Percentiles rank a stretch among this genome's conserved stretches.
Evolutionary conservation across 73 alveolate species (phyloP).

Genomic region (Urostyla sp.): DNA sequence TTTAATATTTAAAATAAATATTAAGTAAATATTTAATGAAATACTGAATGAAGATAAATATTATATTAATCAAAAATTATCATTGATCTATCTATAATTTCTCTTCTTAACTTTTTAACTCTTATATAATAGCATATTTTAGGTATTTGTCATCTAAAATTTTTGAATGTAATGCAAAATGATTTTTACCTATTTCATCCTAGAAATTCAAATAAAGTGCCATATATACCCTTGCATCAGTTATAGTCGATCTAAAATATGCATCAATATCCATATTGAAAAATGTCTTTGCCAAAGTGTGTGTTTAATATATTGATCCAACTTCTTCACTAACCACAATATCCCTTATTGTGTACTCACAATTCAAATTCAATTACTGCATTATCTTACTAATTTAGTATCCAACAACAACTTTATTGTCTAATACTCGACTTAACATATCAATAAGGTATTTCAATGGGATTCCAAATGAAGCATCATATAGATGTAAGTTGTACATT

Average conservation of each 20-base stretch:
- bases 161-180: too few relatives aligned
- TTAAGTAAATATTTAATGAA: too few relatives aligned
- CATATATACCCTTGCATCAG: constrained; percentile 64
- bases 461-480: constrained; percentile 65
- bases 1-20: too few relatives aligned
- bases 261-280: constrained; percentile 33
- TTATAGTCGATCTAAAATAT: constrained; percentile 49
- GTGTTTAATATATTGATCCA: constrained; percentile 4
- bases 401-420: constrained; percentile 51
- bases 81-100: too few relatives aligned
- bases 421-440: constrained; percentile 35
- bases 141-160: constrained; percentile 54
- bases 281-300: constrained; percentile 50
- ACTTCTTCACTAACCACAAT: constrained; percentile 22
- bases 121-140: constrained; percentile 10
- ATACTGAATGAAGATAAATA: too few relatives aligned
- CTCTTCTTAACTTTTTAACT: neutral
- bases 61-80: too few relatives aligned
- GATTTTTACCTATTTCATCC: constrained; percentile 22
- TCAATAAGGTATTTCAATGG: constrained; percentile 45
- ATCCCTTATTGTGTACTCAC: constrained; percentile 43
- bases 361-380: neutral
- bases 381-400: constrained; percentile 25
- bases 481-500: constrained; percentile 31
- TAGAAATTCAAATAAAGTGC: constrained; percentile 41